Base-by-base conservation (phyloP, 2,329 filamentous ascomycete species). In the Paraconiothyrium sp. region DNA sequence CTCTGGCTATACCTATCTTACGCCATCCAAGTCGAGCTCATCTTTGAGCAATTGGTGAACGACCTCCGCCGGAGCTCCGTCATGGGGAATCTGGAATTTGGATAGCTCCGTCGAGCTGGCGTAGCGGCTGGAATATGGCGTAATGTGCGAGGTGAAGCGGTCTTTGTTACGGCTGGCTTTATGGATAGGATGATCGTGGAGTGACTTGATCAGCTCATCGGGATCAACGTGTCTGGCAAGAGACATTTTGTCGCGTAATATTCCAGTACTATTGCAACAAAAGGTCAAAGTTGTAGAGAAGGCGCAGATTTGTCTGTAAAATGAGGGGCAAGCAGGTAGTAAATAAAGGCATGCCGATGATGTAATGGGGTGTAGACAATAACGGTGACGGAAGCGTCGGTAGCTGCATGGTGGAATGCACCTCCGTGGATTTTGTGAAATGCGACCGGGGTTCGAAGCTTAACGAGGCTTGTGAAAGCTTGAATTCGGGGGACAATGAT, bases 31-130 rank as follows among this genome's bases (percentile, higher is more conserved):
- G 57, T 78, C 76, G 20, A 80, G 69, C 61, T 80, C 78, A 54
- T 81, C 80, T 60, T 81, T 81, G 62, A 82, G 72, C 75, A 92
- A 83, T 66, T 90, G 87, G 68, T 90, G 87, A 0, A 90, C 89
- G 0, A 86, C 84, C 65, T 90, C 88, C 10, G 86, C 84, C 0
- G 86, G 85, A 14, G 86, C 85, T 4, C 87, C 86, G 48, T 88
- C 78, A 2, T 83, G 72, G 0, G 87, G 86, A 20, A 90, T 85
- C 57, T 77, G 80, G 76, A 86, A 89, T 65, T 89, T 89, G 8
- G 87, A 85, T 14, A 89, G 83, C 61, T 87, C 84, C 51, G 80
- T 78, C 54, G 82, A 75, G 64, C 82, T 82, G 22, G 85, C 82
- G 75, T 89, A 89, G 46, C 84, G 81, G 22, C 82, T 86, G 2